Percentiles rank a stretch among this genome's conserved stretches.
Conservation (phyloP, 1,284 basidiomycete species). For the Laetiporus sulphureus region DNA sequence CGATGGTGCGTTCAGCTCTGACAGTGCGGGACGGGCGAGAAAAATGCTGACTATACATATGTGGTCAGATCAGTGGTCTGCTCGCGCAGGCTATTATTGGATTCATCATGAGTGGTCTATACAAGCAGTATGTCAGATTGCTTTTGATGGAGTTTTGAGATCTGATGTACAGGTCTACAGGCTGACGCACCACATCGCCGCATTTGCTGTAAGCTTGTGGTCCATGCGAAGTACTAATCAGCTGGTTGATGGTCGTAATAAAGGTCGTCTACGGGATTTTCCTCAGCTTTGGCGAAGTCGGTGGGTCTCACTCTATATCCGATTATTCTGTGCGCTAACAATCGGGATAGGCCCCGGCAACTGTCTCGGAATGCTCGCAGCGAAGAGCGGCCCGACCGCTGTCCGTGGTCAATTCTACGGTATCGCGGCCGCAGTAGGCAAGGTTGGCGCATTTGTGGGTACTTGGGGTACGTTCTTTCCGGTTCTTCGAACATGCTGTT, state of each 20-base stretch:
- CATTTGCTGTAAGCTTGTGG: too few species aligned
- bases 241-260: too few species aligned
- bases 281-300: slow-evolving; percentile 78
- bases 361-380: slow-evolving; percentile 73
- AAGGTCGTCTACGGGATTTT: slow-evolving; percentile 92
- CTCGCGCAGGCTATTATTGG: slow-evolving; percentile 67
- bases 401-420: slow-evolving; percentile 86
- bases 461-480: slow-evolving; percentile 52
- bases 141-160: not conserved
- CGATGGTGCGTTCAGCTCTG: slow-evolving; percentile 45
- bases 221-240: too few species aligned
- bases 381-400: slow-evolving; percentile 80
- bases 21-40: not conserved
- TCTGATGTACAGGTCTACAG: slow-evolving; percentile 20
- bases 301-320: slow-evolving; percentile 23
- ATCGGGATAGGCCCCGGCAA: slow-evolving; percentile 52
- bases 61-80: slow-evolving; percentile 59
- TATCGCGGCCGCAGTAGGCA: slow-evolving; percentile 84
- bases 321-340: not conserved
- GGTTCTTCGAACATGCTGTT: too few species aligned
- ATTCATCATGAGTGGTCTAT: slow-evolving; percentile 83
- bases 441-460: slow-evolving; percentile 82
- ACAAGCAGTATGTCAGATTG: slow-evolving; percentile 37
- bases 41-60: slow-evolving; percentile 3
- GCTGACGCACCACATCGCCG: slow-evolving; percentile 60